Base-by-base conservation (phyloP, 345 rosid genomes). In the Eucalyptus regnans region DNA sequence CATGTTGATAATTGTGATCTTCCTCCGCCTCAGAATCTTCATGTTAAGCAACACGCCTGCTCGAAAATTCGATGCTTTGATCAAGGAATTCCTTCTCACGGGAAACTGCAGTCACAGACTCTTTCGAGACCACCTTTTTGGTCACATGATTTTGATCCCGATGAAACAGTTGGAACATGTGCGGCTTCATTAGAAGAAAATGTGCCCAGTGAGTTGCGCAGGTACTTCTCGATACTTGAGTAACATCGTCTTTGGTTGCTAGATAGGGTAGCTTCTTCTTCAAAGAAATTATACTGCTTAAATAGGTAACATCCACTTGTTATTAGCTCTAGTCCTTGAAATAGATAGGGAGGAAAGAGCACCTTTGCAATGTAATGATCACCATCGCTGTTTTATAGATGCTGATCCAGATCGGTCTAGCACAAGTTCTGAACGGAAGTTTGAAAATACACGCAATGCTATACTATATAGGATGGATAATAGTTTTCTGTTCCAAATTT, bases 1-100 rank as follows among this genome's bases (percentile, higher is more conserved):
- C 93, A 87, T 89, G 89, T 97, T 49, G 97, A 92, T 90, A 97
- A 96, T 88, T 96, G 98, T 89, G 99, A 96, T 90, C 95, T 97
- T 50, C 99, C 99, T 86, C 95, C 96, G 12, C 97, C 98, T 12
- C 97, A 94, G 92, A 96, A 95, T 92, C 68, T 91, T 90, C 93
- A 92, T 18, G 31, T 91, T 37, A 90, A 93, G 91, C 93, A 90
- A 89, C 89, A 88, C 90, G 90, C 94, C n/a, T 90, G 86, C 87
- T 90, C 90, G 22, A 88, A 90, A 90, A 88, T 93, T 41, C 90
- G 88, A 12, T 46, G 91, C 91, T 92, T 91, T 49, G 90, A 92
- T 84, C 86, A 87, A 88, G 91, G 86, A 90, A 91, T 90, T 87
- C 37, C 76, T 87, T 87, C 76, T 56, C n/a, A 31, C 18, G 29